A percentile compares a stretch with the other conserved stretches of the same genome.
Evolutionary conservation across 345 rosid genomes (phyloP).

Genomic region (Punica granatum): DNA sequence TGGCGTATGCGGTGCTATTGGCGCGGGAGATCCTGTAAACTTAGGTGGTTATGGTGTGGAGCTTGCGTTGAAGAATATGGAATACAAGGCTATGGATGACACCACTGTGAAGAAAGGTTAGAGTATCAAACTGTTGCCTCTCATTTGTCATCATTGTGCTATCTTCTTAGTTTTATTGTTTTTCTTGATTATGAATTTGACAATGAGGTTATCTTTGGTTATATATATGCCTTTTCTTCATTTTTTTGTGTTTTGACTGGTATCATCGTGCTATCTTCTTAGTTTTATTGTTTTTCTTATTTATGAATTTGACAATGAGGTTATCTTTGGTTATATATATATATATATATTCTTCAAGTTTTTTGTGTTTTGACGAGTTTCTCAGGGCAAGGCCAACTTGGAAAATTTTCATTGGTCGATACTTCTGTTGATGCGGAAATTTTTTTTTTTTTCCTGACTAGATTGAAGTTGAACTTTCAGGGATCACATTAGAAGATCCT

Average conservation of each 20-base stretch:
- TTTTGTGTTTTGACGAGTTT: background rate
- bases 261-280: background rate
- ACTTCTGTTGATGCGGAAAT: background rate
- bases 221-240: background rate
- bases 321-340: background rate
- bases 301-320: too few relatives aligned
- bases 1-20: conserved; percentile 79
- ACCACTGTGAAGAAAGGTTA: conserved; percentile 84
- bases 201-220: too few relatives aligned
- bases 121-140: background rate
- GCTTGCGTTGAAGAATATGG: conserved; percentile 99
- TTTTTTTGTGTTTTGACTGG: too few relatives aligned
- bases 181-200: too few relatives aligned
- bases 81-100: conserved; percentile 98
- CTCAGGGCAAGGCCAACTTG: background rate
- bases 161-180: background rate
- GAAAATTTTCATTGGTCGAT: background rate
- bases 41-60: conserved; percentile 99
- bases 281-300: too few relatives aligned
- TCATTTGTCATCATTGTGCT: background rate
- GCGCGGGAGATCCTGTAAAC: conserved; percentile 60
- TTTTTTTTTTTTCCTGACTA: conserved; percentile 6
- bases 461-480: conserved; percentile 44
- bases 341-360: too few relatives aligned
- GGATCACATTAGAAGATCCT: conserved; percentile 93